A percentile compares a stretch with the other conserved stretches of the same genome.
These are phyloP conservation scores for Chaetomium strumarium DNA, from an alignment of 2,329 filamentous ascomycete genomes.

Conservation along the genomic window DNA sequence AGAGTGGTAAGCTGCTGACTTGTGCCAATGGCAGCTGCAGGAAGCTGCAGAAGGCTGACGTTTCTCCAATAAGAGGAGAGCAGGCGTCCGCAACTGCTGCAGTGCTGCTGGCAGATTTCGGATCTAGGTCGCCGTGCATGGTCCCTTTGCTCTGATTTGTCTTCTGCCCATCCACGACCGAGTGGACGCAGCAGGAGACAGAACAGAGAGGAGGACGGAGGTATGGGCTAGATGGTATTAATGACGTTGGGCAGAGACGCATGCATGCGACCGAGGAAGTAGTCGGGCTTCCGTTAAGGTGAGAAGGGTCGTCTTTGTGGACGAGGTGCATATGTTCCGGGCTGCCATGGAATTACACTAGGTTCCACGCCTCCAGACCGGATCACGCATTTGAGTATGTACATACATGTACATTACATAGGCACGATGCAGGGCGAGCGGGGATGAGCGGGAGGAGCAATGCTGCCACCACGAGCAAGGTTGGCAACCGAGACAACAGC, in stretches of 20 bases:
- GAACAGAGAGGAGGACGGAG: neutral
- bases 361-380: neutral
- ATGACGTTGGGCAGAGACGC: constrained; percentile 25
- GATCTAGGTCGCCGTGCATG: constrained; percentile 23
- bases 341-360: neutral
- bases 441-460: no score
- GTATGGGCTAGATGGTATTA: neutral
- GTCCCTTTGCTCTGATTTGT: constrained; percentile 15
- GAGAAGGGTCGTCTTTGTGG: neutral
- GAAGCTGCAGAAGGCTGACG: constrained; percentile 24
- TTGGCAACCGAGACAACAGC: no score
- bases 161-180: neutral
- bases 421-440: no score
- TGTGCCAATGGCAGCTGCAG: constrained; percentile 23
- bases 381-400: no score
- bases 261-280: constrained; percentile 15
- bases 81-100: constrained; percentile 13
- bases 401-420: no score
- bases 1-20: constrained; percentile 12
- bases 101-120: constrained; percentile 13
- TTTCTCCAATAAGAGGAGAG: constrained; percentile 20
- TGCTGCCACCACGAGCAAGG: no score
- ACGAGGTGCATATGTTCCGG: neutral
- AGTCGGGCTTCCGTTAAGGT: constrained; percentile 9
- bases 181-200: constrained; percentile 7